Evolutionary conservation across 108 stramenopile genomes (phyloP), one percentile per base, ranked within the genome.

Genomic region (Fragilaria radians): DNA sequence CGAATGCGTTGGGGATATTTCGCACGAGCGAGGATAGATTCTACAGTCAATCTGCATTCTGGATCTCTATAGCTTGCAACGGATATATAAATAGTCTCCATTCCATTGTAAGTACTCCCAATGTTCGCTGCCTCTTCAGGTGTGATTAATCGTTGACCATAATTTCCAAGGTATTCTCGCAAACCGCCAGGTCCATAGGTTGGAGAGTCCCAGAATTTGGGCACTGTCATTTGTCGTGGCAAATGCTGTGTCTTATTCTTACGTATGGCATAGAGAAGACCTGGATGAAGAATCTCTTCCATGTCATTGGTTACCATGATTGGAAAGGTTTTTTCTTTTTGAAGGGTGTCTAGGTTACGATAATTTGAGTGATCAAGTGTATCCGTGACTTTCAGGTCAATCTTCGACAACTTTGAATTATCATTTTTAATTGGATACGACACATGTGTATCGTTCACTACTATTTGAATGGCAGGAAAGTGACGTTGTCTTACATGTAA

Each of bases 1-100:
- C 91, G 73, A 47, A 92, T 68, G 9, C 91, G 72, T 54, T 88
- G 85, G 2, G 91, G 91, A 63, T 86, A 65, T 25, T 74, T 58
- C 24, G n/a, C n/a, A n/a, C n/a, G n/a, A n/a, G n/a, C n/a, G n/a
- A n/a, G n/a, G n/a, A n/a, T n/a, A n/a, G n/a, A n/a, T n/a, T n/a
- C n/a, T n/a, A n/a, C n/a, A n/a, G n/a, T n/a, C n/a, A n/a, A n/a
- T n/a, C n/a, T n/a, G n/a, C n/a, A n/a, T n/a, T n/a, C n/a, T n/a
- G n/a, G n/a, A n/a, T n/a, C n/a, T n/a, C n/a, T n/a, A n/a, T n/a
- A n/a, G n/a, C n/a, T n/a, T n/a, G n/a, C n/a, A n/a, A n/a, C n/a
- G n/a, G n/a, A n/a, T n/a, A n/a, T n/a, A n/a, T n/a, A n/a, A n/a
- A n/a, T n/a, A n/a, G n/a, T n/a, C n/a, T n/a, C n/a, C n/a, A n/a